Percentiles rank a stretch among this genome's conserved stretches.
phyloP scores from a whole-genome alignment of 129 eudicot species.

The Oenanthe sinensis region DNA sequence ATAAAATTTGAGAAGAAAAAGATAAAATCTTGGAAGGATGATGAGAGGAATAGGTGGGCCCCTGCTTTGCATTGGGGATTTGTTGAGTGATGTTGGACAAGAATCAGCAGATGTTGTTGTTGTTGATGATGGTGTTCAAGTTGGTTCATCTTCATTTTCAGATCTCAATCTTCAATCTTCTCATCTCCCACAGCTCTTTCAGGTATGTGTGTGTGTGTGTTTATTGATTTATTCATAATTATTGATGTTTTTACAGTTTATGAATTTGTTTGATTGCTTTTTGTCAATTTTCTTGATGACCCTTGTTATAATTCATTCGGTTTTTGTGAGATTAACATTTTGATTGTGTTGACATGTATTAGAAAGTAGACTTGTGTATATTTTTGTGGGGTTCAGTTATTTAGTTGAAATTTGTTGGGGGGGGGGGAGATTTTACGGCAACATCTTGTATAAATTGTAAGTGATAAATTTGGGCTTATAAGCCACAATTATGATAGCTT shows the following conservation, averaged over 20 bases:
- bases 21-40: not conserved
- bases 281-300: not conserved
- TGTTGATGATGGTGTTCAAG: constrained; percentile 16
- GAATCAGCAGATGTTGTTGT: constrained; percentile 3
- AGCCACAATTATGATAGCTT: not conserved
- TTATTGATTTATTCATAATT: not conserved
- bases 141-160: not conserved
- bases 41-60: constrained; percentile 95
- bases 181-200: constrained; percentile 51
- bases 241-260: not conserved
- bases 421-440: not conserved
- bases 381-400: not conserved
- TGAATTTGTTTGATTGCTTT: not conserved
- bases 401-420: not conserved
- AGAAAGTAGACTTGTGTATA: not conserved
- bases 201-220: constrained; percentile 33
- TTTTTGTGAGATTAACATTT: not conserved
- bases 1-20: not conserved
- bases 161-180: constrained; percentile 36
- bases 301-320: not conserved
- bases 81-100: constrained; percentile 75
- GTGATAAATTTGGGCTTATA: not conserved
- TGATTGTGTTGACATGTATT: not conserved
- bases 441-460: not conserved
- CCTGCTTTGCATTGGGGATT: constrained; percentile 76